Evolutionary conservation across 306 rosid genomes (phyloP).

Genomic region (Leucaena leucocephala): DNA sequence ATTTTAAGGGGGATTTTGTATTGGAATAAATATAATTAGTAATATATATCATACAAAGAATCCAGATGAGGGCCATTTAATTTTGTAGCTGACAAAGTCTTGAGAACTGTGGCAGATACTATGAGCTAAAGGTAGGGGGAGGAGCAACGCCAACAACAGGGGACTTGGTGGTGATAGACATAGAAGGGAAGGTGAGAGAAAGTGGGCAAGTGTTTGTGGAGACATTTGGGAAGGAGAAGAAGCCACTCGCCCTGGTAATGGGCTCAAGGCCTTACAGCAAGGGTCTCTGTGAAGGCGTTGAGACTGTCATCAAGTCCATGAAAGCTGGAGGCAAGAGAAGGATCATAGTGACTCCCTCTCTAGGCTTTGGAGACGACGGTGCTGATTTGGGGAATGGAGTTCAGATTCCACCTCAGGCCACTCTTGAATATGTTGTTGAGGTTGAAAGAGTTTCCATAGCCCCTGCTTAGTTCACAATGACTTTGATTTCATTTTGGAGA

Average conservation of each 20-base stretch:
- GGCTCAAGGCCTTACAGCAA: constrained; percentile 94
- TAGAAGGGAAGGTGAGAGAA: constrained; percentile 50
- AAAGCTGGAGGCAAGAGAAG: constrained; percentile 88
- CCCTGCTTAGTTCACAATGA: constrained; percentile 49
- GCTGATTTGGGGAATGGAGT: constrained; percentile 81
- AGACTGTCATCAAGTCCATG: constrained; percentile 67
- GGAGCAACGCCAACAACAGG: constrained; percentile 59
- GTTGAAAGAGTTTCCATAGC: constrained; percentile 93
- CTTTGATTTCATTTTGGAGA: background rate
- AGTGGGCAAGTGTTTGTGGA: constrained; percentile 77
- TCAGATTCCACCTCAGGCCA: constrained; percentile 77
- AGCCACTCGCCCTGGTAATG: constrained; percentile 77
- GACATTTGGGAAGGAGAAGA: constrained; percentile 73
- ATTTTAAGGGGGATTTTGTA: too few relatives aligned
- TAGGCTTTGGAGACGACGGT: constrained; percentile 82
- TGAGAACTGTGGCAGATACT: constrained; percentile 44
- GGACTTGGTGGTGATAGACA: constrained; percentile 67
- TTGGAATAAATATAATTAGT: too few relatives aligned
- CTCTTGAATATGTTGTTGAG: constrained; percentile 76
- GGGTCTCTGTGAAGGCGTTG: constrained; percentile 93
- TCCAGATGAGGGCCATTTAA: background rate
- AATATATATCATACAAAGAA: too few relatives aligned
- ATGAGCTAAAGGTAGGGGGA: constrained; percentile 59
- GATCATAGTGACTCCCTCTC: constrained; percentile 67
- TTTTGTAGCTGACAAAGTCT: constrained; percentile 6